Conservation (phyloP, 164 flowering plant species). For the Tetracentron sinense region DNA sequence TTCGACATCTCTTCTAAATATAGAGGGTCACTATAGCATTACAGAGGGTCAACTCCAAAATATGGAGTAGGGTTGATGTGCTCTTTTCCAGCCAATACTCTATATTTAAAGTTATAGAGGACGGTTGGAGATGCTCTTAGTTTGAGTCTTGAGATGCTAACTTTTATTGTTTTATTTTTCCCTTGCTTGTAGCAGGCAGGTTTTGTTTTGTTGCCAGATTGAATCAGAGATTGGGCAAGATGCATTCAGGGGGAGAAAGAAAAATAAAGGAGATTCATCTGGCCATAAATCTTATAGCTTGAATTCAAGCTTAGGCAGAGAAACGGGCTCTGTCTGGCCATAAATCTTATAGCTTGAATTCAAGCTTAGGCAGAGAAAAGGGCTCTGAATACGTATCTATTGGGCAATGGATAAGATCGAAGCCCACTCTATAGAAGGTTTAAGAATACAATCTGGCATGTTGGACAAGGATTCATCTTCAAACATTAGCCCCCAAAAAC, state of each 20-base stretch:
- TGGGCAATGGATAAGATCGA: slow-evolving; percentile 94
- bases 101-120: too few species aligned
- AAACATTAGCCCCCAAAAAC: slow-evolving; percentile 18
- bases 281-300: slow-evolving; percentile 20
- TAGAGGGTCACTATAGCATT: too few species aligned
- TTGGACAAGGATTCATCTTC: slow-evolving; percentile 74
- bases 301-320: slow-evolving; percentile 25
- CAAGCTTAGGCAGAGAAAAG: slow-evolving; percentile 28
- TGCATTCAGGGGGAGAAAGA: slow-evolving; percentile 21
- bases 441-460: slow-evolving; percentile 91
- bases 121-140: too few species aligned
- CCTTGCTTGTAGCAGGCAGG: slow-evolving; percentile 31
- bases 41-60: too few species aligned
- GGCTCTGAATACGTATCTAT: slow-evolving; percentile 68
- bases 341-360: slow-evolving; percentile 18
- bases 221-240: slow-evolving; percentile 34
- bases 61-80: too few species aligned
- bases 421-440: slow-evolving; percentile 88
- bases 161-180: slow-evolving; percentile 5
- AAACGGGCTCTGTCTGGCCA: too few species aligned
- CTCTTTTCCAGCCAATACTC: too few species aligned
- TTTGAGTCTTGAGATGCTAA: neutral
- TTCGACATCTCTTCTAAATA: too few species aligned
- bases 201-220: slow-evolving; percentile 28
- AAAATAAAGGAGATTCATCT: slow-evolving; percentile 29